These are phyloP conservation scores for Juncus effusus DNA, from an alignment of 176 grass and related monocot genomes.

Conservation along the genomic window DNA sequence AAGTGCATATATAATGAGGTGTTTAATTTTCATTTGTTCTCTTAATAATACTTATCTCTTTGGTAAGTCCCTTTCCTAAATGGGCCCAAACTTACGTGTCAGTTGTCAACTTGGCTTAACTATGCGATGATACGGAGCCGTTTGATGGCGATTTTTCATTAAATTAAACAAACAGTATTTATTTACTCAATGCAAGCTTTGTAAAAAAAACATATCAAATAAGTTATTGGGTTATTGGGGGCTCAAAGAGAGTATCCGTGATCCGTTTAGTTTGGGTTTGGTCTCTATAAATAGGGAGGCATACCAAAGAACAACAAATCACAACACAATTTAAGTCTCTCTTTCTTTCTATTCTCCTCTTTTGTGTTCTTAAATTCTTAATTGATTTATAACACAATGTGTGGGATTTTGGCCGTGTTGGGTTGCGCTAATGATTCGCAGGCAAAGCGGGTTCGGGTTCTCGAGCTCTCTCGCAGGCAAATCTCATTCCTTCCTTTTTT, in stretches of 20 bases:
- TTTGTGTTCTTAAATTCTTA: not conserved
- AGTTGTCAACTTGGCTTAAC: not conserved
- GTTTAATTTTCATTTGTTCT: too few species aligned
- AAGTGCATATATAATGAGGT: too few species aligned
- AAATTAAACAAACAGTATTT: not conserved
- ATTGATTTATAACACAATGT: slow-evolving; percentile 31
- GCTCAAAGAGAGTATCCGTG: not conserved
- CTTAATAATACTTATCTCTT: too few species aligned
- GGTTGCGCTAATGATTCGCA: slow-evolving; percentile 43
- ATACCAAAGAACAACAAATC: not conserved
- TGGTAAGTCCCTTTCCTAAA: too few species aligned
- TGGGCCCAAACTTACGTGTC: too few species aligned
- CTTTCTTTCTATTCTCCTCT: not conserved
- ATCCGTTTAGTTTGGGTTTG: not conserved
- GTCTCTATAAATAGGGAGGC: slow-evolving; percentile 27
- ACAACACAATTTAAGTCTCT: not conserved
- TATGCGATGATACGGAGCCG: slow-evolving; percentile 13
- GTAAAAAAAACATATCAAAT: not conserved
- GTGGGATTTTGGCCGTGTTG: slow-evolving; percentile 57
- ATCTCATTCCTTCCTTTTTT: not conserved
- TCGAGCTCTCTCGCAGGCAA: slow-evolving; percentile 61
- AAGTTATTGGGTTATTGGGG: not conserved
- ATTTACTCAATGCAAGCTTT: not conserved
- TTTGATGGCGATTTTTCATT: not conserved
- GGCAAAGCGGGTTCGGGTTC: slow-evolving; percentile 39